A percentile compares a stretch with the other conserved stretches of the same genome.
These are phyloP conservation scores for Euphrasia arctica DNA, from an alignment of 305 asterid genomes.

Conservation along the genomic window DNA sequence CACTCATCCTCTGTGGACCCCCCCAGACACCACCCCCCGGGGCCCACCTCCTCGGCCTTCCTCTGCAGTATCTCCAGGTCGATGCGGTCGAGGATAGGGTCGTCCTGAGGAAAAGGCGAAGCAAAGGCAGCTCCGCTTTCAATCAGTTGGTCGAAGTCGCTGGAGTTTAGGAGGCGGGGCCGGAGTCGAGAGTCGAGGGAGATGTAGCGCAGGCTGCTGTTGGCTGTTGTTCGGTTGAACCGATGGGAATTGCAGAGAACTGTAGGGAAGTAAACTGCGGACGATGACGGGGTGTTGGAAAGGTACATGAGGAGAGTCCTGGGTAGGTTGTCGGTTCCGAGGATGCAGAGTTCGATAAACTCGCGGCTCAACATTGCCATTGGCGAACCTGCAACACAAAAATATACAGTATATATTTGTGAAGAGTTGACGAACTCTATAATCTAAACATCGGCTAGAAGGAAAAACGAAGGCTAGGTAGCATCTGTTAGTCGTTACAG, in stretches of 20 bases:
- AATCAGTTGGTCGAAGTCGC: constrained; percentile 46
- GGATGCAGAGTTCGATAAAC: constrained; percentile 69
- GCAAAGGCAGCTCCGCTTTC: constrained; percentile 87
- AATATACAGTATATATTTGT: neutral
- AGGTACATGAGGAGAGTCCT: constrained; percentile 89
- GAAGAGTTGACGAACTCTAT: neutral
- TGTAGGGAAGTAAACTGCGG: constrained; percentile 81
- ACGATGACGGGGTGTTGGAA: constrained; percentile 65
- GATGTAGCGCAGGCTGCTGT: constrained; percentile 57
- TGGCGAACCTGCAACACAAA: constrained; percentile 56
- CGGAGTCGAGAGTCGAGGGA: constrained; percentile 43
- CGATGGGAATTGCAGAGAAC: constrained; percentile 65
- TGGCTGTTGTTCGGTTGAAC: constrained; percentile 68
- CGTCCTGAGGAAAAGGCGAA: constrained; percentile 45
- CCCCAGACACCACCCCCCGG: constrained; percentile 98
- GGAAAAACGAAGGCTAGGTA: neutral
- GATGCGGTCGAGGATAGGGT: constrained; percentile 60
- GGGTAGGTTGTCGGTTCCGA: constrained; percentile 77
- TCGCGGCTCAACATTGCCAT: constrained; percentile 64
- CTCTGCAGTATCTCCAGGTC: constrained; percentile 56
- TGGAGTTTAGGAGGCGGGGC: constrained; percentile 47
- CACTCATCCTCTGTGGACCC: constrained; percentile 42
- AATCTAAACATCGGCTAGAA: no score
- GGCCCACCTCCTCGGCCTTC: constrained; percentile 43
- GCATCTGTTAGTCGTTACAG: neutral